phyloP scores from a whole-genome alignment of 352 stramenopile genomes.

The Phytophthora ramorum region DNA sequence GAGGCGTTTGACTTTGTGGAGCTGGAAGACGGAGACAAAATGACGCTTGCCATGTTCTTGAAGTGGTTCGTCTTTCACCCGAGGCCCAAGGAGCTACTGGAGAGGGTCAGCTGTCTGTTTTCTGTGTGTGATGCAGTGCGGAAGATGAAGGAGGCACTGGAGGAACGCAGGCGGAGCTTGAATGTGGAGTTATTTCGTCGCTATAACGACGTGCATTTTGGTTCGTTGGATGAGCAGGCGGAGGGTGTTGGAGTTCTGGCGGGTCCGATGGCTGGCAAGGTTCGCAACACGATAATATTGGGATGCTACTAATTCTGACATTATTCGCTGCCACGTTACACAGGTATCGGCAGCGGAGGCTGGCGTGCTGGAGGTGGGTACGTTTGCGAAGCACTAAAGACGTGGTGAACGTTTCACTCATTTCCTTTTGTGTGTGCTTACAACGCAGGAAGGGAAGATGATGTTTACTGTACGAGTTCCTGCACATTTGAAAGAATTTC shows the following conservation, averaged over 20 bases:
- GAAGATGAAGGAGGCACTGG: slow-evolving; percentile 40
- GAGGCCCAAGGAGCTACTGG: slow-evolving; percentile 58
- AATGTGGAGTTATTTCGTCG: slow-evolving; percentile 27
- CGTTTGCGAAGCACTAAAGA: not conserved
- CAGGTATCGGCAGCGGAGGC: slow-evolving; percentile 29
- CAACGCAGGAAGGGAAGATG: slow-evolving; percentile 4
- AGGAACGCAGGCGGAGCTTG: slow-evolving; percentile 15
- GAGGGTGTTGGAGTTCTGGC: slow-evolving; percentile 44
- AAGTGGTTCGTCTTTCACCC: slow-evolving; percentile 77
- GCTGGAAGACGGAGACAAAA: slow-evolving; percentile 71
- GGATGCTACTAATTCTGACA: not conserved
- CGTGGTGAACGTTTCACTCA: not conserved
- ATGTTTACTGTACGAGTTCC: slow-evolving; percentile 7
- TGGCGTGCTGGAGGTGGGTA: slow-evolving; percentile 51
- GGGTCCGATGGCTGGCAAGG: slow-evolving; percentile 45
- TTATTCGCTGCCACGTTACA: not conserved
- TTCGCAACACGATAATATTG: not conserved
- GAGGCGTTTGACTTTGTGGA: slow-evolving; percentile 74
- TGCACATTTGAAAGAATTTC: slow-evolving; percentile 19
- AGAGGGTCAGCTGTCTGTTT: slow-evolving; percentile 64
- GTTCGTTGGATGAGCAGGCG: slow-evolving; percentile 2
- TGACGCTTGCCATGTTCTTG: slow-evolving; percentile 69
- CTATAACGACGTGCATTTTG: slow-evolving; percentile 49
- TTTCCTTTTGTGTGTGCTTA: not conserved
- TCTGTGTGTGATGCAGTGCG: slow-evolving; percentile 44